These are phyloP conservation scores for Aspergillus alliaceus DNA, from an alignment of 2,329 filamentous ascomycete species.

Conservation along the genomic window DNA sequence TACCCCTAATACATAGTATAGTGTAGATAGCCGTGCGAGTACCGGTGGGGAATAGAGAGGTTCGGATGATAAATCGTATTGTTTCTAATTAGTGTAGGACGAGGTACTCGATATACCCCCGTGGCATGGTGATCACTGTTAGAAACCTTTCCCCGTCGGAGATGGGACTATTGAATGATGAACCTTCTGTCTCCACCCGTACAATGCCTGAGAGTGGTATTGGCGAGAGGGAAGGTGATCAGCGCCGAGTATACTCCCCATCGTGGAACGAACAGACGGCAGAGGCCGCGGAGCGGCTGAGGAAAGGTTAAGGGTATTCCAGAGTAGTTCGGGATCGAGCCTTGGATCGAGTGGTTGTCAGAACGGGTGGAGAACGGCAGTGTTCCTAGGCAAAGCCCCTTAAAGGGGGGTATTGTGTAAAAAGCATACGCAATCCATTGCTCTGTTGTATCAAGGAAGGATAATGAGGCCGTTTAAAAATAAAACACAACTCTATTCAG, in stretches of 20 bases:
- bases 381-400: conserved; percentile 1
- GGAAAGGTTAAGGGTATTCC: conserved; percentile 1
- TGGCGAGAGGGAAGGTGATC: background rate
- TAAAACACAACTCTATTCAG: background rate
- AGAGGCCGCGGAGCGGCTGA: conserved; percentile 1
- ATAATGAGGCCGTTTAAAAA: background rate
- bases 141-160: background rate
- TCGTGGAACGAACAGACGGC: background rate
- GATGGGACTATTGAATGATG: background rate
- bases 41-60: background rate
- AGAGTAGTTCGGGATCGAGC: conserved; percentile 10
- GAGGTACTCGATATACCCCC: background rate
- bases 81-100: background rate
- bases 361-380: conserved; percentile 12
- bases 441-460: background rate
- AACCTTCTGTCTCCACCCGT: background rate
- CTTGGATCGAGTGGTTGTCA: conserved; percentile 15
- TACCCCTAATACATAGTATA: too few relatives aligned
- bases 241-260: background rate
- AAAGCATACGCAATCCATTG: background rate
- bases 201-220: background rate
- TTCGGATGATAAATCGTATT: background rate
- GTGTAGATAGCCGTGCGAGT: background rate
- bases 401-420: background rate
- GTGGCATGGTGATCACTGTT: background rate